These are phyloP conservation scores for Hordeum vulgare DNA, from an alignment of 176 grass and related monocot genomes.

Conservation along the genomic window DNA sequence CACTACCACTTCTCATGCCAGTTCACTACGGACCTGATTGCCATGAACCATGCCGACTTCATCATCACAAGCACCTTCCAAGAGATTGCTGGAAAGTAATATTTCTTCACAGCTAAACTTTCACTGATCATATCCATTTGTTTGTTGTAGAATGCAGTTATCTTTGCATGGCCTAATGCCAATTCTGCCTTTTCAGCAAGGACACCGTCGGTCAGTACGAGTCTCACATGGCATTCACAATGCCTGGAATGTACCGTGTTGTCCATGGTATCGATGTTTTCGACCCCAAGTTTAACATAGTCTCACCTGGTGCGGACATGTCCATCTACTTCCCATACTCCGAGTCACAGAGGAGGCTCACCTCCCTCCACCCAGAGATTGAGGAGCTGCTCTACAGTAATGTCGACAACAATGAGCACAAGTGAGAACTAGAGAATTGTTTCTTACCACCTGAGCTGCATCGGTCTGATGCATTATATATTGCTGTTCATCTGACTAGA, in stretches of 20 bases:
- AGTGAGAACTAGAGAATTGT: constrained; percentile 30
- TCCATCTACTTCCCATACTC: constrained; percentile 93
- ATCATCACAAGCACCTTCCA: constrained; percentile 99
- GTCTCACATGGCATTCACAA: constrained; percentile 90
- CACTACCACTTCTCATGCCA: constrained; percentile 99
- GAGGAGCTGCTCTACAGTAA: constrained; percentile 82
- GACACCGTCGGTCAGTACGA: constrained; percentile 97
- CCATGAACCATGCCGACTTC: constrained; percentile 99
- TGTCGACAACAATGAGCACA: constrained; percentile 78
- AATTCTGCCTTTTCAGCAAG: constrained; percentile 67
- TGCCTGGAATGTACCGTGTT: constrained; percentile 91
- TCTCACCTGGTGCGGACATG: constrained; percentile 90
- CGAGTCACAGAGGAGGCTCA: constrained; percentile 75
- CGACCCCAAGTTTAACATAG: constrained; percentile 99
- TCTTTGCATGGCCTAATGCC: not conserved
- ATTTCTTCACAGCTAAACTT: not conserved
- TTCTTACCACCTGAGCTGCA: not conserved
- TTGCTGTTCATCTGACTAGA: not conserved
- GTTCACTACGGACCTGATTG: constrained; percentile 94
- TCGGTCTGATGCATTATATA: not conserved
- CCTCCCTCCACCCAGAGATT: constrained; percentile 92
- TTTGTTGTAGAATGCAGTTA: not conserved
- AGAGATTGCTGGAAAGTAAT: constrained; percentile 91
- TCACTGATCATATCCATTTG: not conserved
- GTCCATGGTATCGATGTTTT: constrained; percentile 98